phyloP scores from a whole-genome alignment of 768 basidiomycete genomes.

The Aureoboletus auriporus region DNA sequence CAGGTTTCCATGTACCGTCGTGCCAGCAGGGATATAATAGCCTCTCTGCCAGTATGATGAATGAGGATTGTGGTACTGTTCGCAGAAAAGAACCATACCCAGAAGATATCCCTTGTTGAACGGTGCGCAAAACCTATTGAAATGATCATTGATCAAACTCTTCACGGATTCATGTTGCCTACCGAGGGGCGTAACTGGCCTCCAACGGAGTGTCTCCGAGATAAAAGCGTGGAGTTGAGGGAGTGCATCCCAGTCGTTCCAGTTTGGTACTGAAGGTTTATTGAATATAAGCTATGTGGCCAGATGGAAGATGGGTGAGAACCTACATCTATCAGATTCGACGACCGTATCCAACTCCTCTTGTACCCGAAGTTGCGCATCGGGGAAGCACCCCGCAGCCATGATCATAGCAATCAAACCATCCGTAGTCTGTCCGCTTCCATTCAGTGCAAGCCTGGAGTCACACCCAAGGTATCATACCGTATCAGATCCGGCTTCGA shows the following conservation, averaged over 20 bases:
- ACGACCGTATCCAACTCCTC: constrained; percentile 51
- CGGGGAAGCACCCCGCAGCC: constrained; percentile 53
- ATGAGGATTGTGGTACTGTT: constrained; percentile 27
- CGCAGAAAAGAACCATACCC: constrained; percentile 33
- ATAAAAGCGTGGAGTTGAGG: constrained; percentile 36
- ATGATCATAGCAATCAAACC: constrained; percentile 40
- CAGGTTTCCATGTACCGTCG: constrained; percentile 14
- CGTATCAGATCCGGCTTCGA: constrained; percentile 61
- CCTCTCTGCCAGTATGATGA: constrained; percentile 8
- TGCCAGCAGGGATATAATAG: constrained; percentile 21
- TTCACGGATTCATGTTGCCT: background rate
- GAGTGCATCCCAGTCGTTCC: constrained; percentile 30
- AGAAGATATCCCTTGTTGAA: constrained; percentile 59
- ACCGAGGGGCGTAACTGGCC: constrained; percentile 31
- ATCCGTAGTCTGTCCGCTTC: background rate
- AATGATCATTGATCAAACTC: background rate
- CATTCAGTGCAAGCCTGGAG: background rate
- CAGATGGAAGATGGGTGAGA: background rate
- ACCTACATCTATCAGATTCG: constrained; percentile 33
- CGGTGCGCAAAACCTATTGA: constrained; percentile 49
- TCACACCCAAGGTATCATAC: constrained; percentile 9
- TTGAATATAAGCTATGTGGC: background rate
- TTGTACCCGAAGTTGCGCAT: constrained; percentile 45
- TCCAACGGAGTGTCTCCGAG: constrained; percentile 36
- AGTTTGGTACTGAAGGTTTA: constrained; percentile 30